Evolutionary conservation across 2,329 filamentous ascomycete species (phyloP).

Genomic region (Aureobasidium sp.): DNA sequence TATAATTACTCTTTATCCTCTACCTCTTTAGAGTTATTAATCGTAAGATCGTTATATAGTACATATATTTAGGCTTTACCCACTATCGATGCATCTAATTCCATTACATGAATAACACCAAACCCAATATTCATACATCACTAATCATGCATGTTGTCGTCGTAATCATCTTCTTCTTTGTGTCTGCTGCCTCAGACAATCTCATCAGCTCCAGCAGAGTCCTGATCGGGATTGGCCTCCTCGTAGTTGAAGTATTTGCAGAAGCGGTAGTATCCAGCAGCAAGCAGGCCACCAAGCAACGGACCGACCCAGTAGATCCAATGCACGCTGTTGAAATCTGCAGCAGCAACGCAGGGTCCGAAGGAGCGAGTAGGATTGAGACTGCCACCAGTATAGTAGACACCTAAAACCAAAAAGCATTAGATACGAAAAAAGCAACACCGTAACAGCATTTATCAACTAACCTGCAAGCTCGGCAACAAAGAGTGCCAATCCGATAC

Average conservation of each 20-base stretch:
- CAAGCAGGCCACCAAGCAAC: conserved; percentile 21
- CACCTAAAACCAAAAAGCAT: conserved; percentile 18
- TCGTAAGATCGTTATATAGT: too few relatives aligned
- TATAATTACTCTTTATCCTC: too few relatives aligned
- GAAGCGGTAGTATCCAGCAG: conserved; percentile 25
- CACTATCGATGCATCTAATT: too few relatives aligned
- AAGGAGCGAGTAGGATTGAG: conserved; percentile 31
- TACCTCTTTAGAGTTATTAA: too few relatives aligned
- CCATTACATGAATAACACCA: too few relatives aligned
- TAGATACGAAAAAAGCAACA: not conserved
- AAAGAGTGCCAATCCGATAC: conserved; percentile 24
- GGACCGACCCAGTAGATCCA: conserved; percentile 29
- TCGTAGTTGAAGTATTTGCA: conserved; percentile 27
- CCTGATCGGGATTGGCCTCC: conserved; percentile 27
- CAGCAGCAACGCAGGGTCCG: conserved; percentile 27
- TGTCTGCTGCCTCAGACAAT: not conserved
- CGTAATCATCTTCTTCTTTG: too few relatives aligned
- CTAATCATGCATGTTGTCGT: too few relatives aligned
- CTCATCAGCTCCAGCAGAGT: conserved; percentile 18
- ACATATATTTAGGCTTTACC: too few relatives aligned
- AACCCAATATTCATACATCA: too few relatives aligned
- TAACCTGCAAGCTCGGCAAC: conserved; percentile 23
- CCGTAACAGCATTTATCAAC: not conserved
- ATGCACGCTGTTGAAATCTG: conserved; percentile 25
- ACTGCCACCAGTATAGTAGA: conserved; percentile 29